A percentile compares a stretch with the other conserved stretches of the same genome.
Conservation (phyloP, 1,139 yeast species). For the Hyphopichia buzzinii region DNA sequence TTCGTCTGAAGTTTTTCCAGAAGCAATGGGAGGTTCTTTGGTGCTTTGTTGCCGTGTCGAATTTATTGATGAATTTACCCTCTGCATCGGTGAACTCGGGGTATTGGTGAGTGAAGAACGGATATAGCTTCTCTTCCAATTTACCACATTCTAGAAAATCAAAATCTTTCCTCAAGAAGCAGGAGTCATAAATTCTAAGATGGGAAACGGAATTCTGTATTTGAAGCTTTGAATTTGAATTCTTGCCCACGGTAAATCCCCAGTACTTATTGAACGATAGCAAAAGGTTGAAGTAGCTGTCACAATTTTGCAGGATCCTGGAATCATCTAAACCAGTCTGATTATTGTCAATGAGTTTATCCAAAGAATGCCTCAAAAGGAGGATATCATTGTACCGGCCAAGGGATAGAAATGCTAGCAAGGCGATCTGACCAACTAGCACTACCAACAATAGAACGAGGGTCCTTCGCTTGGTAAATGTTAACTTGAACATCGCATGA, state of each 20-base stretch:
- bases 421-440: neutral
- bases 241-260: constrained; percentile 2
- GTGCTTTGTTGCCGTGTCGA: neutral
- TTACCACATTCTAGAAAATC: constrained; percentile 2
- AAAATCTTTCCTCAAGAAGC: constrained; percentile 13
- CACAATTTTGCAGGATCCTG: constrained; percentile 1
- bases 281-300: neutral
- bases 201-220: constrained; percentile 3
- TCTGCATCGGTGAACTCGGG: constrained; percentile 12
- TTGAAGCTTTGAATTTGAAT: neutral
- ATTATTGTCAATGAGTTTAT: neutral
- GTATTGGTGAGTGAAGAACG: constrained; percentile 15
- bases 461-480: neutral
- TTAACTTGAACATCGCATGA: neutral
- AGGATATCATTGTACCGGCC: constrained; percentile 1
- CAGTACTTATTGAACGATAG: constrained; percentile 1
- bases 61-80: neutral
- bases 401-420: neutral
- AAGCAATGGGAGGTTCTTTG: constrained; percentile 7
- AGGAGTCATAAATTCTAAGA: constrained; percentile 22
- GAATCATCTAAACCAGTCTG: neutral
- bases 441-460: neutral
- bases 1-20: constrained; percentile 17
- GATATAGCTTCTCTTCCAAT: constrained; percentile 17
- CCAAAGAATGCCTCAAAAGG: constrained; percentile 1